Evolutionary conservation across 2,329 filamentous ascomycete genomes (phyloP).

Genomic region (Herpomyces periplanetae): DNA sequence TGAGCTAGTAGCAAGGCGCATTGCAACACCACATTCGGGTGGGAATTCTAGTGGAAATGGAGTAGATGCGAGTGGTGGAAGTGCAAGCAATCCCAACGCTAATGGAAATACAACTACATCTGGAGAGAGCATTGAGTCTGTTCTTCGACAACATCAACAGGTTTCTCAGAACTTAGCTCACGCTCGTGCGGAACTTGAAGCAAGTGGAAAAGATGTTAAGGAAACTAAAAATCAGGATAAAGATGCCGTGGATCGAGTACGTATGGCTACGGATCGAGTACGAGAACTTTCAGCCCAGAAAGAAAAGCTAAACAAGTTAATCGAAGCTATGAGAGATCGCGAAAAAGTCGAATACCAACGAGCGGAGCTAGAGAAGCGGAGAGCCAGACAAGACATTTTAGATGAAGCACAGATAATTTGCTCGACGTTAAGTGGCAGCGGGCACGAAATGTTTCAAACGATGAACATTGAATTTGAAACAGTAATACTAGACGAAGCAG

Average conservation of each 20-base stretch:
- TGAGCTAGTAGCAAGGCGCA: conserved; percentile 43
- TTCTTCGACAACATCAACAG: conserved; percentile 26
- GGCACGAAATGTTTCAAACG: conserved; percentile 86
- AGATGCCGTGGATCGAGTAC: conserved; percentile 19
- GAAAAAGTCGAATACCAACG: conserved; percentile 46
- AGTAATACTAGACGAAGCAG: conserved; percentile 87
- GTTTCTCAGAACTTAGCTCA: conserved; percentile 23
- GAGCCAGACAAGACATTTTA: conserved; percentile 60
- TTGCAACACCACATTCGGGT: conserved; percentile 12
- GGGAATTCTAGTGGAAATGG: too few species aligned
- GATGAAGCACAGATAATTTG: conserved; percentile 72
- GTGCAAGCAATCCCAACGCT: too few species aligned
- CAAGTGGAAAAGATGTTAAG: conserved; percentile 17
- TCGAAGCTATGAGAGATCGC: conserved; percentile 53
- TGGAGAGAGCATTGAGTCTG: conserved; percentile 16
- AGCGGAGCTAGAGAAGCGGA: conserved; percentile 42
- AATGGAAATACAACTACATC: conserved; percentile 10
- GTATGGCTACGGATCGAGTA: conserved; percentile 30
- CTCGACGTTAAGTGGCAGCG: conserved; percentile 69
- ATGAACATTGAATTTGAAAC: conserved; percentile 90
- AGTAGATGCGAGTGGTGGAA: too few species aligned
- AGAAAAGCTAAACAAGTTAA: conserved; percentile 31
- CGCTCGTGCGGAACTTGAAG: conserved; percentile 28
- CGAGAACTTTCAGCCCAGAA: conserved; percentile 39
- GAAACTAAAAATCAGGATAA: conserved; percentile 13